phyloP scores from a whole-genome alignment of 768 basidiomycete genomes.

The Botryobasidium botryosum region DNA sequence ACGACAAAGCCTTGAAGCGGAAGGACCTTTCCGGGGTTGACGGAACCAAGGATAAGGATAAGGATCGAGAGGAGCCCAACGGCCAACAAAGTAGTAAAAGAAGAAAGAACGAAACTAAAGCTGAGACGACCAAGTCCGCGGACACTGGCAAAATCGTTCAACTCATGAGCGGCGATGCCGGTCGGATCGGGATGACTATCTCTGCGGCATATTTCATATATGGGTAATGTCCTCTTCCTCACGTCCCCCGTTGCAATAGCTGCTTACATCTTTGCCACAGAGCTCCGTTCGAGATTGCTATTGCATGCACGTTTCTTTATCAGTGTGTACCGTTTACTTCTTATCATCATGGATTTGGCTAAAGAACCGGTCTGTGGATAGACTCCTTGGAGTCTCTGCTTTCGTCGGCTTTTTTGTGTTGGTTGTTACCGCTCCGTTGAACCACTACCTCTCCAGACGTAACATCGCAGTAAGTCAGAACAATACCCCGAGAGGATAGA shows the following conservation, averaged over 20 bases:
- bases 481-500: too few species aligned
- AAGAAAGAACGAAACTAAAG: constrained; percentile 11
- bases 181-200: constrained; percentile 32
- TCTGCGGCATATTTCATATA: constrained; percentile 51
- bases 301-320: constrained; percentile 61
- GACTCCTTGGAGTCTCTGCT: constrained; percentile 48
- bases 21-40: constrained; percentile 63
- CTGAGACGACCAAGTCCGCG: constrained; percentile 37
- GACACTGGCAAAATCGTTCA: constrained; percentile 84
- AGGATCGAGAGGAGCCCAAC: too few species aligned
- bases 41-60: constrained; percentile 1
- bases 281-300: constrained; percentile 60
- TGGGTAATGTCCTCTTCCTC: too few species aligned
- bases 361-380: constrained; percentile 15
- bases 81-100: constrained; percentile 3
- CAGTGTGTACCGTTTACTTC: constrained; percentile 29
- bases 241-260: too few species aligned
- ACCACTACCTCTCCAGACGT: constrained; percentile 45
- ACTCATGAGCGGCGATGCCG: constrained; percentile 41
- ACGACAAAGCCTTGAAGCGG: constrained; percentile 71
- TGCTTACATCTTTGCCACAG: too few species aligned
- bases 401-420: constrained; percentile 63
- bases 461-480: too few species aligned
- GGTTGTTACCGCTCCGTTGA: constrained; percentile 50
- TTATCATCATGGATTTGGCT: neutral